These are phyloP conservation scores for Fusarium odoratissimum DNA, from an alignment of 2,329 filamentous ascomycete species.

Conservation along the genomic window DNA sequence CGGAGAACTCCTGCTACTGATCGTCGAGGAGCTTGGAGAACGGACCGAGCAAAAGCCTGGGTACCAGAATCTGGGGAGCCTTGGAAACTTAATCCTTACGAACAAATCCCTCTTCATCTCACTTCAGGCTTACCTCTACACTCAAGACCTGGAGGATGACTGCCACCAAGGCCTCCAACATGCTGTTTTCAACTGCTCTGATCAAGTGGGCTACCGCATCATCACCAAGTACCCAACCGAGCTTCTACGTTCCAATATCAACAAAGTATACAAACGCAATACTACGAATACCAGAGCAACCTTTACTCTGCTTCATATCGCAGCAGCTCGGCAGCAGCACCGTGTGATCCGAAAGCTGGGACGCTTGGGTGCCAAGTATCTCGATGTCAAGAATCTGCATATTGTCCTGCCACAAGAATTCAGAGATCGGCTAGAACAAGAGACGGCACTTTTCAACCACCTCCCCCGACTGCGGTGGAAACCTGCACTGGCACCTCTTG, in stretches of 20 bases:
- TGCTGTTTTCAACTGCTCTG: not conserved
- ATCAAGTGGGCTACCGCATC: not conserved
- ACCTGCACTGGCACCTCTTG: not conserved
- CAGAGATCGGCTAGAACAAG: not conserved
- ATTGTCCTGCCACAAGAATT: not conserved
- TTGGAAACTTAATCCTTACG: constrained; percentile 1
- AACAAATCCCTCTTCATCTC: not conserved
- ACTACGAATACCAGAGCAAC: not conserved
- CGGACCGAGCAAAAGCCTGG: not conserved
- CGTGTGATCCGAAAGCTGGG: not conserved
- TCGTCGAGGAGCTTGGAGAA: constrained; percentile 2
- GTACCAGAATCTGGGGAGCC: not conserved
- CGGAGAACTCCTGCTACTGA: not conserved
- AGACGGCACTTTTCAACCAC: not conserved
- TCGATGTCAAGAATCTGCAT: not conserved
- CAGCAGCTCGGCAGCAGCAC: not conserved
- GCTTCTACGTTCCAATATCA: not conserved
- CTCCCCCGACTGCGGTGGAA: not conserved
- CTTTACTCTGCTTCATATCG: constrained; percentile 17
- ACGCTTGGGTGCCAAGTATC: not conserved
- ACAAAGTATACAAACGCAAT: not conserved
- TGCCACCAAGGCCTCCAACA: not conserved
- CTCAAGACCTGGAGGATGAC: not conserved
- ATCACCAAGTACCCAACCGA: not conserved
- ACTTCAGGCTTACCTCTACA: constrained; percentile 1